These are phyloP conservation scores for Penicillium carneum DNA, from an alignment of 2,329 filamentous ascomycete genomes.

Conservation along the genomic window DNA sequence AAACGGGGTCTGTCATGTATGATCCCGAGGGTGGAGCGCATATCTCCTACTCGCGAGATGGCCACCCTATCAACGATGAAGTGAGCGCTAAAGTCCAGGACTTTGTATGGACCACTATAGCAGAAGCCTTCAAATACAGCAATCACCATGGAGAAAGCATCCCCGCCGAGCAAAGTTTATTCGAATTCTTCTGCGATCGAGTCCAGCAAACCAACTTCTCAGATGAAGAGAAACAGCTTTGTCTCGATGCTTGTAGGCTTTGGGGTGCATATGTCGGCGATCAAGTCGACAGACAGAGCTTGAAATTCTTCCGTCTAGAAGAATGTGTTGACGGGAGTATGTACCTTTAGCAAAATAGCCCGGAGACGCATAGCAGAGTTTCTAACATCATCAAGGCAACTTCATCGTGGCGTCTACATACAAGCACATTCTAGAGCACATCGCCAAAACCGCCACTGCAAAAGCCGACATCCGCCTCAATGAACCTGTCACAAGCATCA, in stretches of 20 bases:
- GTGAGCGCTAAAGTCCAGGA: conserved; percentile 46
- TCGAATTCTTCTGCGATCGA: conserved; percentile 63
- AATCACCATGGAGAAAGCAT: conserved; percentile 61
- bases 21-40: conserved; percentile 61
- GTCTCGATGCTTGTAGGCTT: conserved; percentile 64
- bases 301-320: conserved; percentile 71
- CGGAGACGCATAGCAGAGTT: not conserved
- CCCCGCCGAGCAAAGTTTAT: conserved; percentile 60
- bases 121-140: conserved; percentile 66
- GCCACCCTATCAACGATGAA: conserved; percentile 50
- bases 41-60: conserved; percentile 57
- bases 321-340: conserved; percentile 68
- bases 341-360: not conserved
- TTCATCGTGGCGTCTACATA: conserved; percentile 69
- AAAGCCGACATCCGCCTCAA: conserved; percentile 59
- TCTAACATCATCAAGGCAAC: conserved; percentile 56
- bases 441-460: conserved; percentile 58
- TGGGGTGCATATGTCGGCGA: conserved; percentile 72
- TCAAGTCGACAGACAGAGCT: conserved; percentile 64
- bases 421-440: conserved; percentile 61
- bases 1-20: conserved; percentile 60
- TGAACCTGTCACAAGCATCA: conserved; percentile 53
- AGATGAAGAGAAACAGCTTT: conserved; percentile 54
- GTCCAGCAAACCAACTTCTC: conserved; percentile 52
- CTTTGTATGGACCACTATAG: conserved; percentile 65